These are phyloP conservation scores for Penicillium paradoxum DNA, from an alignment of 495 filamentous ascomycete genomes.

Conservation along the genomic window DNA sequence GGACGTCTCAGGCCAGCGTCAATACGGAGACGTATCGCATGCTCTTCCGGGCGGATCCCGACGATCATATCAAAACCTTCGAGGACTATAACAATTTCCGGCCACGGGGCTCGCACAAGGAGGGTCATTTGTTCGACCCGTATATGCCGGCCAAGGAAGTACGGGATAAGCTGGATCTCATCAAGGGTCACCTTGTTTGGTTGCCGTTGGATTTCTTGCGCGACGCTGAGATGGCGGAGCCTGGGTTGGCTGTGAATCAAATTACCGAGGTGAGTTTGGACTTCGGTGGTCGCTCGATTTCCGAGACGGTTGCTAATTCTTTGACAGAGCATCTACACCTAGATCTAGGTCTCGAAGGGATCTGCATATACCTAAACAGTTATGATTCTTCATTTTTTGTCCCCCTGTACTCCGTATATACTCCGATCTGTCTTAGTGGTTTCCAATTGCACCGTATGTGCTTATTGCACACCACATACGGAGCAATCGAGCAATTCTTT, in stretches of 20 bases:
- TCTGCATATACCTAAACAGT: not conserved
- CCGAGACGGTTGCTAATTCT: slow-evolving; percentile 3
- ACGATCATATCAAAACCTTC: slow-evolving; percentile 82
- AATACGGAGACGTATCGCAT: slow-evolving; percentile 84
- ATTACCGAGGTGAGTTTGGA: slow-evolving; percentile 54
- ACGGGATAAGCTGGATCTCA: slow-evolving; percentile 65
- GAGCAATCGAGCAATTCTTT: too few species aligned
- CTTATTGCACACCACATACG: too few species aligned
- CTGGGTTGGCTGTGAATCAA: slow-evolving; percentile 68
- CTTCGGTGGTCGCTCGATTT: not conserved
- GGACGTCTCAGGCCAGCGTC: slow-evolving; percentile 67
- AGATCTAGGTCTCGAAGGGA: not conserved
- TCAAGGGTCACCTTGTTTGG: slow-evolving; percentile 92
- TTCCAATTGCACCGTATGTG: too few species aligned
- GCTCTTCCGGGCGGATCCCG: slow-evolving; percentile 89
- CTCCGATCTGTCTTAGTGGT: not conserved
- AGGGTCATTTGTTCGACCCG: slow-evolving; percentile 79
- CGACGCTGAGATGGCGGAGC: slow-evolving; percentile 88
- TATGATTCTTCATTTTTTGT: not conserved
- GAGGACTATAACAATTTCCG: slow-evolving; percentile 80
- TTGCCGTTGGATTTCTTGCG: slow-evolving; percentile 84
- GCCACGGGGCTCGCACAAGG: slow-evolving; percentile 60
- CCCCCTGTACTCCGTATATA: not conserved
- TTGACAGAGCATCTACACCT: slow-evolving; percentile 43
- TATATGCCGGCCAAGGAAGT: slow-evolving; percentile 66